Base-by-base conservation (phyloP, 129 eudicot genomes). In the Saussurea involucrata region DNA sequence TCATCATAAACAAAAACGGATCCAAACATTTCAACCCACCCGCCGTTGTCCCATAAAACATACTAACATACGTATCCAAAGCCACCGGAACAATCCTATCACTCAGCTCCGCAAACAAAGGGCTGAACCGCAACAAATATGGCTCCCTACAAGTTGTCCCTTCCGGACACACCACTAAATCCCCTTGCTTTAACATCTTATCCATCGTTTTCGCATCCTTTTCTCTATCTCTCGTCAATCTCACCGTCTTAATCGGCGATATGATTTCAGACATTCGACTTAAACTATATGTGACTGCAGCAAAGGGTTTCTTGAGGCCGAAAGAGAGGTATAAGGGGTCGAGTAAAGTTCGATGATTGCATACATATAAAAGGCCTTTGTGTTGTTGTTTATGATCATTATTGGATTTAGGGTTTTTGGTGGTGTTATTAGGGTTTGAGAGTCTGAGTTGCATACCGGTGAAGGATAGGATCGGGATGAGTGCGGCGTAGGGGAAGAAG, bases 81-180 rank as follows among this genome's bases (percentile, higher is more conserved):
- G 94, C 98, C 4, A 92, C 98, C 4, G 98, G 96, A 12, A 86
- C 84, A 0, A 92, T 86, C 1, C 80, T 70, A 21, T 88, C 87
- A 15, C 85, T 86, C 24, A 92, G 46, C 76, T 92, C 96, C 0
- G 96, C 76, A 27, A 90, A 92, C 18, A 92, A 73, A 1, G 98
- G 90, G 63, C 96, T 90, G 27, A 92, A 84, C 70, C 96, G 70
- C 46, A 92, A 69, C 76, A 92, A 68, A 81, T 69, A 92, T 0
- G 93, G 94, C 69, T 88, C 98, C 74, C 98, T 86, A 68, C 96
- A 90, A 4, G 98, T 92, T 25, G 96, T 92, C 13, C 98, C 98
- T 85, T 92, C 98, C 0, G 98, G 98, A 69, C 96, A 92, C 22
- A 92, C 87, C 9, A 84, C 88, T 2, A 92, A 66, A 67, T 92